Conservation (phyloP, 768 basidiomycete genomes). For the Tricholoma furcatifolium region DNA sequence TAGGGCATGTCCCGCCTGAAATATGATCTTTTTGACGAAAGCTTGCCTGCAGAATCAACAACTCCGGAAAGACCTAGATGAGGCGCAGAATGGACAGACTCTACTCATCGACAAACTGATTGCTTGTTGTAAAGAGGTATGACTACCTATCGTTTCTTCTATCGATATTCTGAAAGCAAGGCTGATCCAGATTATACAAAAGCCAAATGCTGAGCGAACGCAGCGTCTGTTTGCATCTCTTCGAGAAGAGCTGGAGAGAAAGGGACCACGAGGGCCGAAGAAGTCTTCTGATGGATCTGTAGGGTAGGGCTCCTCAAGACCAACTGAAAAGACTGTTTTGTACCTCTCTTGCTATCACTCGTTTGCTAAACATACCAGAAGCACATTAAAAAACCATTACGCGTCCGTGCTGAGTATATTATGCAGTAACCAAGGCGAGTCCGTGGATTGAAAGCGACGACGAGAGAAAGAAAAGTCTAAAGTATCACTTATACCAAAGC, state of each 20-base stretch:
- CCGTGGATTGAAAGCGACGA: conserved; percentile 1
- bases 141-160: conserved; percentile 18
- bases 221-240: conserved; percentile 79
- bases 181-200: conserved; percentile 34
- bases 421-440: conserved; percentile 9
- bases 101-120: conserved; percentile 83
- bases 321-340: neutral
- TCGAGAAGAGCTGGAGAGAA: conserved; percentile 81
- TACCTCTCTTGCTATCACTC: neutral
- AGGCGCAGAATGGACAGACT: conserved; percentile 75
- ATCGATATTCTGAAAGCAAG: conserved; percentile 12
- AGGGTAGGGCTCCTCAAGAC: conserved; percentile 21
- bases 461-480: neutral
- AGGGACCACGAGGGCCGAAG: conserved; percentile 44
- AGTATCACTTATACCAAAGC: conserved; percentile 36
- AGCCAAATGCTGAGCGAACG: conserved; percentile 84
- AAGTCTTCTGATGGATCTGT: conserved; percentile 43
- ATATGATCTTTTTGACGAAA: conserved; percentile 6
- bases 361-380: neutral
- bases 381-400: conserved; percentile 15
- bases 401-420: conserved; percentile 14
- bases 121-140: conserved; percentile 84
- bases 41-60: conserved; percentile 51
- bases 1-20: conserved; percentile 30
- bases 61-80: conserved; percentile 74